Evolutionary conservation across 73 alveolate genomes (phyloP).

Genomic region (Paramecium octaurelia): DNA sequence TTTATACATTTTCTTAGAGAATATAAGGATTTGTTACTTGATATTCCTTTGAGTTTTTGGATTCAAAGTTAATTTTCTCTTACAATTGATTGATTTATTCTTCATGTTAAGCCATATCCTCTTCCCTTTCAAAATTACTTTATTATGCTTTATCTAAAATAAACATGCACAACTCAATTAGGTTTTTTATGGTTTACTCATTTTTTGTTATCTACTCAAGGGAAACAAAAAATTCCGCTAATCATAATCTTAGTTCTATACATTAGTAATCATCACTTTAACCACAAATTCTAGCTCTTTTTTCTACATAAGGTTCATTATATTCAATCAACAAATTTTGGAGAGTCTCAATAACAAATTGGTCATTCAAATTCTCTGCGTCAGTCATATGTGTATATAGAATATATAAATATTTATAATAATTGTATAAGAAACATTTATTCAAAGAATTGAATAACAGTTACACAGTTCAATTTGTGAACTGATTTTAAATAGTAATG

Average conservation of each 20-base stretch:
- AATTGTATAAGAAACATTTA: not conserved
- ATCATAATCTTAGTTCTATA: not conserved
- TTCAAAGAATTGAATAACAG: not conserved
- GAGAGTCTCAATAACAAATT: not conserved
- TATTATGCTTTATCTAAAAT: not conserved
- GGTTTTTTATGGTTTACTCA: not conserved
- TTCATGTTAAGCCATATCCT: constrained; percentile 8
- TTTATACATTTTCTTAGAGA: not conserved
- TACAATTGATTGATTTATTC: constrained; percentile 2
- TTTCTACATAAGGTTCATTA: constrained; percentile 14
- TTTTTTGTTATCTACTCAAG: not conserved
- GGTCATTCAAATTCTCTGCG: not conserved
- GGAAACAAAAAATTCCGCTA: not conserved
- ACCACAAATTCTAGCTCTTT: not conserved
- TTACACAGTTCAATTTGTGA: no score
- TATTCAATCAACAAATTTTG: not conserved
- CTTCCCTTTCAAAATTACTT: not conserved
- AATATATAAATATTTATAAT: not conserved
- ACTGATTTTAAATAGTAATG: not conserved
- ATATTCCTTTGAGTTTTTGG: not conserved
- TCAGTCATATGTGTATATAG: not conserved
- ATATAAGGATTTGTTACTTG: not conserved
- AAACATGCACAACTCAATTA: constrained; percentile 18
- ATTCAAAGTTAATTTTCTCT: not conserved
- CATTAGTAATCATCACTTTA: not conserved